Base-by-base conservation (phyloP, 2,329 filamentous ascomycete species). In the Cytospora piceae region DNA sequence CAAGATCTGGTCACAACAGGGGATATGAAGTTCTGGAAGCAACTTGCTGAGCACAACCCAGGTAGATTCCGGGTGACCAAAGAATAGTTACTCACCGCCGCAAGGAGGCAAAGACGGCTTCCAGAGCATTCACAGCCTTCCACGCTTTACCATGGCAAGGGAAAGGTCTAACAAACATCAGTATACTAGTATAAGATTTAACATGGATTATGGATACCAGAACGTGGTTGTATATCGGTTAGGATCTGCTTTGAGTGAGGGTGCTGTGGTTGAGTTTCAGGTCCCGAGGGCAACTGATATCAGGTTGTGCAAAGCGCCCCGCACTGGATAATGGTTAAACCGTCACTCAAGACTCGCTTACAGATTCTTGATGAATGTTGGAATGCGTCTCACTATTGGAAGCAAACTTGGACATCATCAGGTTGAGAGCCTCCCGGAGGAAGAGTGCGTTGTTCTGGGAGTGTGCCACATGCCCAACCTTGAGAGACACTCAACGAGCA, bases 271-370 rank as follows among this genome's bases (percentile, higher is more conserved):
- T 14, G 20, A n/a, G 12, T 42, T 53, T 17, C 39, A 51, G 39
- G 34, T 3, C 53, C 32, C 39, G 34, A 17, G 32, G 51, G 7
- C 14, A 17, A 29, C 24, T 49, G 32, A 39, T 14, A 58, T 42
- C 57, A 58, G 24, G 61, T 61, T 54, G 49, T 64, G 61, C 57
- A 61, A 57, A 67, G 34, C n/a, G 46, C 34, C 57, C 52, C 22
- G 34, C 42, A 61, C 52, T 1, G 24, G 29, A 22, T 4, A 27
- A 20, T 59, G 29, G 14, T 57, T 14, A 11, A 29, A 7, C n/a
- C 51, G 49, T 52, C 42, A 46, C 39, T 37, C 53, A 22, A 24
- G n/a, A 24, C 14, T 49, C 34, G 37, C n/a, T 58, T 66, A 27
- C 9, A 24, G 7, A 17, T 46, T 60, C 8, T 22, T 46, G n/a